Evolutionary conservation across 305 asterid species (phyloP).

Genomic region (Solanum hybrid): DNA sequence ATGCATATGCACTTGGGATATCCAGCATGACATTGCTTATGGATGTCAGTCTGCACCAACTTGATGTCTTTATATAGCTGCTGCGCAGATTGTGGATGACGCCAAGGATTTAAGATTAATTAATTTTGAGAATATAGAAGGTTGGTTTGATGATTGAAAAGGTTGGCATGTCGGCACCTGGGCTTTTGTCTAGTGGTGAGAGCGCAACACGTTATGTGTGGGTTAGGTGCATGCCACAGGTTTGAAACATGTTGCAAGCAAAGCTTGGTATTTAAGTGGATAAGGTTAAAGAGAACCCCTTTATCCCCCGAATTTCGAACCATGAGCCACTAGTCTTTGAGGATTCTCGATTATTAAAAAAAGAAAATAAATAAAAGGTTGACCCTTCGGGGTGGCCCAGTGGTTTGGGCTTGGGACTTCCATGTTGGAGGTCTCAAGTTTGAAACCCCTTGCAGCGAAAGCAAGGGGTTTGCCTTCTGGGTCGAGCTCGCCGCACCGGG

Average conservation of each 20-base stretch:
- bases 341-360: neutral
- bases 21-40: neutral
- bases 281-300: neutral
- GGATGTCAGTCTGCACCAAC: neutral
- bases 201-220: neutral
- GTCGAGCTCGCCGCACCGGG: too few relatives aligned
- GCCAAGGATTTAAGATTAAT: neutral
- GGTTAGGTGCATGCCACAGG: neutral
- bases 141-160: neutral
- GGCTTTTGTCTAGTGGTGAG: neutral
- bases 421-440: too few relatives aligned
- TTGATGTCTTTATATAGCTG: neutral
- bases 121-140: neutral
- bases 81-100: neutral
- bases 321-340: neutral
- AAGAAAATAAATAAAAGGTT: neutral
- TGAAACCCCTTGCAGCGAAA: too few relatives aligned
- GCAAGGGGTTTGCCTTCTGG: too few relatives aligned
- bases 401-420: too few relatives aligned
- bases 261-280: neutral
- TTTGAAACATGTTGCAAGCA: neutral
- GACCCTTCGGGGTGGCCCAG: neutral
- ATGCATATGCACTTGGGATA: neutral
- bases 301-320: neutral
- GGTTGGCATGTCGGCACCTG: neutral